A percentile compares a stretch with the other conserved stretches of the same genome.
These are phyloP conservation scores for Trametes sanguinea DNA, from an alignment of 768 basidiomycete genomes.

Conservation along the genomic window DNA sequence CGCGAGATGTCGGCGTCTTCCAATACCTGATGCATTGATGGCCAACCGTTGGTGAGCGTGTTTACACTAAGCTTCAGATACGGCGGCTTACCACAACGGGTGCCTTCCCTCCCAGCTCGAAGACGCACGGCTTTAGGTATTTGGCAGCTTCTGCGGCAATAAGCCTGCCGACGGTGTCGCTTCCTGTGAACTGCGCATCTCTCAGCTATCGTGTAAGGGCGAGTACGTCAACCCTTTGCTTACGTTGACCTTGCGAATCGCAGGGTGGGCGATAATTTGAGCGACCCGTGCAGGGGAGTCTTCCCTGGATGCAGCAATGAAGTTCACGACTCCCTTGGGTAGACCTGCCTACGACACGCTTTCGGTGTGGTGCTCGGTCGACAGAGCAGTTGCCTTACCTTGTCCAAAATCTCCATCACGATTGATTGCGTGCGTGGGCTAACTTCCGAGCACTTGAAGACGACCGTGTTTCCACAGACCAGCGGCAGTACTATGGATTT, in stretches of 20 bases:
- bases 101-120: constrained; percentile 59
- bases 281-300: constrained; percentile 46
- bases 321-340: constrained; percentile 60
- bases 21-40: constrained; percentile 40
- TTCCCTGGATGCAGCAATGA: constrained; percentile 48
- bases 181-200: constrained; percentile 52
- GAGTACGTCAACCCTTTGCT: constrained; percentile 7
- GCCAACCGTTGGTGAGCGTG: too few species aligned
- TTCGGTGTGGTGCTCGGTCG: neutral
- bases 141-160: constrained; percentile 58
- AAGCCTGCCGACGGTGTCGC: constrained; percentile 53
- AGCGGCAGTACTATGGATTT: constrained; percentile 49
- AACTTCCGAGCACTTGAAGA: constrained; percentile 54
- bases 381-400: constrained; percentile 28
- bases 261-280: constrained; percentile 56
- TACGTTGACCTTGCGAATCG: constrained; percentile 55
- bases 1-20: constrained; percentile 53
- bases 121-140: constrained; percentile 53
- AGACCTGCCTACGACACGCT: constrained; percentile 50
- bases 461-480: constrained; percentile 57
- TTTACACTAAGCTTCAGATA: neutral
- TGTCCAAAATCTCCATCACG: constrained; percentile 48
- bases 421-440: constrained; percentile 50
- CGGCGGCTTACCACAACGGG: constrained; percentile 47
- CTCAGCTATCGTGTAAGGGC: neutral